Percentiles rank a stretch among this genome's conserved stretches.
Conservation (phyloP, 129 eudicot species). For the Tagetes patula region DNA sequence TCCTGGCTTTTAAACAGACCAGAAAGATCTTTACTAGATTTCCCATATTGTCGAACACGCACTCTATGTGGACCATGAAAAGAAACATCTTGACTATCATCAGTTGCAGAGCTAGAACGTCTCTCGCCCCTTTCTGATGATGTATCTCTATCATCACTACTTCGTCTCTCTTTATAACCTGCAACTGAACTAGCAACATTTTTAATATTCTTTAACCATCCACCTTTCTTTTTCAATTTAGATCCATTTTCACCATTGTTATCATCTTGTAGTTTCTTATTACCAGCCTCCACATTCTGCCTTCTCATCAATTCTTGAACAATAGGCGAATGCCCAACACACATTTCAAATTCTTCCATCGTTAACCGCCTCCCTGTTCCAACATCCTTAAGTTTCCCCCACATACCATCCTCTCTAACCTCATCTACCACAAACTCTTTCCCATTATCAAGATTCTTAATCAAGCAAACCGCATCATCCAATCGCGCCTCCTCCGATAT, state of each 20-base stretch:
- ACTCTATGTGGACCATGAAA: conserved; percentile 86
- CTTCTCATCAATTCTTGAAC: conserved; percentile 82
- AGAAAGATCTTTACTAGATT: conserved; percentile 80
- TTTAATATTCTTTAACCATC: conserved; percentile 76
- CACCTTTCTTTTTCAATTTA: conserved; percentile 58
- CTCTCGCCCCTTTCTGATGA: conserved; percentile 89
- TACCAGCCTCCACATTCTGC: conserved; percentile 75
- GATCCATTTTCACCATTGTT: conserved; percentile 44
- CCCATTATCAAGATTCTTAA: conserved; percentile 74
- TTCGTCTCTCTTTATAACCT: conserved; percentile 64
- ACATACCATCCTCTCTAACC: conserved; percentile 72
- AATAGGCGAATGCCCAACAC: conserved; percentile 75
- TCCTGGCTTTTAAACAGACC: conserved; percentile 88
- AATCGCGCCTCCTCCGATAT: not conserved
- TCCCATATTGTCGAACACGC: conserved; percentile 82
- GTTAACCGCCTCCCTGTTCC: conserved; percentile 75
- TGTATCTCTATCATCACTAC: conserved; percentile 90
- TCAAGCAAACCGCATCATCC: conserved; percentile 35
- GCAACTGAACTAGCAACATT: conserved; percentile 77
- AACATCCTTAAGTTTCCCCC: conserved; percentile 73
- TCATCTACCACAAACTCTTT: conserved; percentile 81
- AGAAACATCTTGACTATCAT: conserved; percentile 89
- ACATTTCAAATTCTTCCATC: conserved; percentile 70
- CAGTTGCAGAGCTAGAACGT: conserved; percentile 94
- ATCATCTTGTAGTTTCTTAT: conserved; percentile 27